Evolutionary conservation across 305 asterid species (phyloP), one percentile per base, ranked within the genome.

Genomic region (Rubia balearica): DNA sequence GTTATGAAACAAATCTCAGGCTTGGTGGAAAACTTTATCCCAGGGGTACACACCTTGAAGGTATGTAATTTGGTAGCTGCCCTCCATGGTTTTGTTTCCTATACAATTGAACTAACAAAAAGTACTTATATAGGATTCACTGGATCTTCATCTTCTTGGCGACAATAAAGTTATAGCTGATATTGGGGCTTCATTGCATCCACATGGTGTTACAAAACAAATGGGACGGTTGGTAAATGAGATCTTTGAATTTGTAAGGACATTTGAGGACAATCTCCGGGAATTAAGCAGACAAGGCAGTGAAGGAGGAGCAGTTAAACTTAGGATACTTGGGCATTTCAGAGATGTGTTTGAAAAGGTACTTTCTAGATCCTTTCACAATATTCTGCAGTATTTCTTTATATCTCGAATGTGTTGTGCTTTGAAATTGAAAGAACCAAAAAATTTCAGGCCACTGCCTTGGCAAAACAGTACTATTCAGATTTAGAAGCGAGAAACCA

Each of bases 71-170:
- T 71, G 70, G 57, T 59, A 71, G 70, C 13, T 67, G 42, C 27
- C 42, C 14, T 68, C 55, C 46, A 40, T 64, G 65, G 36, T 14
- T 12, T 59, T 64, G 33, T 27, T 36, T 67, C 53, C 22, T 53
- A 21, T 16, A 11, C 48, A 24, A 12, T 21, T 17, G 36, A 27
- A 51, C 65, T 72, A 14, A 68, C 72, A 71, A 57, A 57, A 74
- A 73, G 49, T 68, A 68, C 61, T 72, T 57, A 5, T 6, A 81
- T 88, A 94, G 99, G 82, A 83, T 76, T 71, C 78, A 75, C 81
- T 95, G 85, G 96, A 90, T 84, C 67, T 61, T 70, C 77, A 84
- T 78, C 96, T 95, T 77, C 91, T 90, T 75, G 96, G 96, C 46
- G 64, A 76, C 78, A 69, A 59, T 74, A 80, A 80, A 76, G 87